Evolutionary conservation across 176 grass and related monocot genomes (phyloP).

Genomic region (Saccharum spontaneum): DNA sequence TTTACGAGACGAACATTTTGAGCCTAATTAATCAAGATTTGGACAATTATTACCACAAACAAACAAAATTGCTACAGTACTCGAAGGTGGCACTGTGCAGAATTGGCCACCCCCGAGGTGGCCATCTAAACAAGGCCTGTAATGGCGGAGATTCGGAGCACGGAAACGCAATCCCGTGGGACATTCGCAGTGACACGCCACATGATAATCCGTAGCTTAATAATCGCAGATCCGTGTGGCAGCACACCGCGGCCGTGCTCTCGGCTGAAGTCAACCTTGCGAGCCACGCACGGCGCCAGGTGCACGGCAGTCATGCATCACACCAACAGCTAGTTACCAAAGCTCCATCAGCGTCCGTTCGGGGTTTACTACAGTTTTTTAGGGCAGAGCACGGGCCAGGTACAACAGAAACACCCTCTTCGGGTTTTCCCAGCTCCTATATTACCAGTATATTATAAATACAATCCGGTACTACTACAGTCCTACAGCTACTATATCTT

Average conservation of each 20-base stretch:
- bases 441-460: not conserved
- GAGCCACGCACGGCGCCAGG: not conserved
- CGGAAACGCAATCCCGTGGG: not conserved
- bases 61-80: too few relatives aligned
- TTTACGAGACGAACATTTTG: too few relatives aligned
- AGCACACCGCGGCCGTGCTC: not conserved
- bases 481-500: not conserved
- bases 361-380: not conserved
- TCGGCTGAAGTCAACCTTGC: not conserved
- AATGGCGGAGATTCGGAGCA: not conserved
- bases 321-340: not conserved
- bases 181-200: not conserved
- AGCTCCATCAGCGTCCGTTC: slow-evolving; percentile 9
- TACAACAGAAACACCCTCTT: slow-evolving; percentile 34
- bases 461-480: not conserved
- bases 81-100: too few relatives aligned
- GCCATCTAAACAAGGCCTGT: too few relatives aligned
- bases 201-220: not conserved
- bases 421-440: slow-evolving; percentile 8
- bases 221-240: not conserved
- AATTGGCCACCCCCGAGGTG: too few relatives aligned
- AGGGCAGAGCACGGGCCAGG: not conserved
- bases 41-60: too few relatives aligned
- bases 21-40: too few relatives aligned
- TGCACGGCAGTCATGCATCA: not conserved